Conservation (phyloP, 306 rosid species). For the Malus domestica region DNA sequence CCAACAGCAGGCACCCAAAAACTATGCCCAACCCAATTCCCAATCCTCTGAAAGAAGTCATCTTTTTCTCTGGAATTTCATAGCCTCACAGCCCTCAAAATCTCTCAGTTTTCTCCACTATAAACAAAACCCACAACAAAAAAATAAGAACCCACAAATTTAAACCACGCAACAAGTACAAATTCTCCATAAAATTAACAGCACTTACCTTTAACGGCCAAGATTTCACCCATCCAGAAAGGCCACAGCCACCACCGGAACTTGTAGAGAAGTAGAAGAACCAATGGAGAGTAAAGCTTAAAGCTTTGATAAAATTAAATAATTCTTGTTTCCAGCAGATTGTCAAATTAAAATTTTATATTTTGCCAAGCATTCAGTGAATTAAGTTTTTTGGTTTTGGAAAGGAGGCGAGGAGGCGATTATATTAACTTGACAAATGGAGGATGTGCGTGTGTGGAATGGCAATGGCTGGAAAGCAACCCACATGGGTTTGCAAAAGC, state of each 20-base stretch:
- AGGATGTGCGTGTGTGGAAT: neutral
- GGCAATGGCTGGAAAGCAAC: slow-evolving; percentile 34
- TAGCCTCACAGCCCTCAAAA: neutral
- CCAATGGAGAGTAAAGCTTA: slow-evolving; percentile 9
- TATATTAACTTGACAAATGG: neutral
- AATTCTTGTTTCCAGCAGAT: slow-evolving; percentile 7
- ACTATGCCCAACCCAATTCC: slow-evolving; percentile 56
- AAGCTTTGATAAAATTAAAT: neutral
- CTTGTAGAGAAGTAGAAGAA: neutral
- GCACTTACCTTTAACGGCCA: slow-evolving; percentile 33
- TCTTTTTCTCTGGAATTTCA: slow-evolving; percentile 25
- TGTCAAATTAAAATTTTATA: slow-evolving; percentile 12
- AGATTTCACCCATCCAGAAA: slow-evolving; percentile 10
- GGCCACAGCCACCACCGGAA: slow-evolving; percentile 11
- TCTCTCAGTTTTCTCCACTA: neutral
- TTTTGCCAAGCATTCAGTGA: neutral
- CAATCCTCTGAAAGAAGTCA: slow-evolving; percentile 48
- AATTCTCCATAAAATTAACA: slow-evolving; percentile 1
- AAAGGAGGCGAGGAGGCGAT: neutral
- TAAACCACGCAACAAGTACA: neutral
- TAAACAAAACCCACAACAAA: neutral
- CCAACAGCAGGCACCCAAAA: slow-evolving; percentile 57
- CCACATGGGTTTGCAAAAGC: slow-evolving; percentile 48
- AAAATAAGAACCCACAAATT: neutral
- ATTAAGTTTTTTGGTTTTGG: neutral